Evolutionary conservation across 2,329 filamentous ascomycete species (phyloP).

Genomic region (Akanthomyces uredinophilus): DNA sequence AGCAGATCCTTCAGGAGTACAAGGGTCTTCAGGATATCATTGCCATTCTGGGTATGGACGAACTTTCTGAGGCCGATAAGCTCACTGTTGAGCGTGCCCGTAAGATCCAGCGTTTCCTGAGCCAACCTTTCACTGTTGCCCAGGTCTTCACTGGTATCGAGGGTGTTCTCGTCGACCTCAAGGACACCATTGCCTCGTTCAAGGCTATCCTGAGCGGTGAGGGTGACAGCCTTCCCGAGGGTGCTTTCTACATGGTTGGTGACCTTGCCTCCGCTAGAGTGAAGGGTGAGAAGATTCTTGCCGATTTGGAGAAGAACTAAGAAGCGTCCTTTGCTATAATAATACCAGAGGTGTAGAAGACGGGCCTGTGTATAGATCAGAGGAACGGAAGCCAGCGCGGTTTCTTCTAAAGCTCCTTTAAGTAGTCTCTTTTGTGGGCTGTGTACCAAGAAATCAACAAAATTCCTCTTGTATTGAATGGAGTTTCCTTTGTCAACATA

Average conservation of each 20-base stretch:
- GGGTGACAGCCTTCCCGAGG: slow-evolving; percentile 91
- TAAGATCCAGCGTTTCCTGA: slow-evolving; percentile 99
- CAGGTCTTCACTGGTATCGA: slow-evolving; percentile 87
- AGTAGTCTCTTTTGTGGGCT: slow-evolving; percentile 54
- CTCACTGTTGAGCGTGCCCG: slow-evolving; percentile 99
- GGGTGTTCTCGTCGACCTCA: slow-evolving; percentile 94
- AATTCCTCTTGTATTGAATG: slow-evolving; percentile 40
- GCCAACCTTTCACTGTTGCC: slow-evolving; percentile 92
- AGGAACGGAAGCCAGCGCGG: slow-evolving; percentile 45
- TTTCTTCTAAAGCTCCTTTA: slow-evolving; percentile 49
- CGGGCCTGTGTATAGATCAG: slow-evolving; percentile 54
- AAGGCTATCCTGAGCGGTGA: slow-evolving; percentile 94
- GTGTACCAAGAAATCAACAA: slow-evolving; percentile 55
- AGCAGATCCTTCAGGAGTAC: slow-evolving; percentile 99
- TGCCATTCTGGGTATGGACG: slow-evolving; percentile 99
- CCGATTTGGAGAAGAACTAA: slow-evolving; percentile 73
- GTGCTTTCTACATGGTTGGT: slow-evolving; percentile 97
- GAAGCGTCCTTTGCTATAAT: slow-evolving; percentile 29
- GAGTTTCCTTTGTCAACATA: slow-evolving; percentile 22
- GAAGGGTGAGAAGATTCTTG: slow-evolving; percentile 99
- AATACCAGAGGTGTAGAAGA: slow-evolving; percentile 31
- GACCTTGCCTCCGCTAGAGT: slow-evolving; percentile 85
- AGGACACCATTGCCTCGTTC: slow-evolving; percentile 97
- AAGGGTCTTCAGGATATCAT: slow-evolving; percentile 99
- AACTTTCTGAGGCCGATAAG: slow-evolving; percentile 98